A percentile compares a stretch with the other conserved stretches of the same genome.
Conservation (phyloP, 2,329 filamentous ascomycete species). For the Colletotrichum melonis region DNA sequence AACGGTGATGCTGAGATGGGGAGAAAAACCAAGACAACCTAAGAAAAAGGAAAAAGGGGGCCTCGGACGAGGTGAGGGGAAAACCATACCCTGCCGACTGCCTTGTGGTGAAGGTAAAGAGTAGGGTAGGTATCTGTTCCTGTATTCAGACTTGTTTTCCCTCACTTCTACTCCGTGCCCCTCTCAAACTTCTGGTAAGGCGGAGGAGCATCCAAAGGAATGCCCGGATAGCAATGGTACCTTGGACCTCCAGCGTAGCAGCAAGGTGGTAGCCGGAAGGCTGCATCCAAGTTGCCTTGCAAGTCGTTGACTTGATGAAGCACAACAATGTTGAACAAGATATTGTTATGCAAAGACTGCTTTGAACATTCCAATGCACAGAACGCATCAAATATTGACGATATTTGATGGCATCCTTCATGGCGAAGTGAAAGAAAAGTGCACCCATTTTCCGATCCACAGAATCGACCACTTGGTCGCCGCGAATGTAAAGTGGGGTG, state of each 20-base stretch:
- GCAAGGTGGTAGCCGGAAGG: neutral
- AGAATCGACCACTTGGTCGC: neutral
- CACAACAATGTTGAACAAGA: neutral
- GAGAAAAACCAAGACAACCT: neutral
- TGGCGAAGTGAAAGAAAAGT: neutral
- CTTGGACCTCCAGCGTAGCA: neutral
- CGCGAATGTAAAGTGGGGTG: no score
- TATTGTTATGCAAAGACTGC: neutral
- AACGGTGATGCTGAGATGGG: constrained; percentile 8
- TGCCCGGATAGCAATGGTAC: neutral
- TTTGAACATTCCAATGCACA: neutral
- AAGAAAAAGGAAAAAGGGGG: constrained; percentile 2
- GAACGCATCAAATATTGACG: neutral
- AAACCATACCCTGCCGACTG: neutral
- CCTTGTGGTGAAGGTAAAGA: neutral
- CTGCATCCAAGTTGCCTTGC: neutral
- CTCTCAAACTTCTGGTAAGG: no score
- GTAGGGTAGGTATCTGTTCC: neutral
- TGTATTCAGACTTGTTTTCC: neutral
- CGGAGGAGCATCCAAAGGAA: neutral
- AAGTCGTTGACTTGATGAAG: neutral
- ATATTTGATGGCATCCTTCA: no score
- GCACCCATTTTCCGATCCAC: neutral
- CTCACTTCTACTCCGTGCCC: neutral
- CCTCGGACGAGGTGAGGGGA: neutral